Base-by-base conservation (phyloP, 257 asterid species). In the Salvia rosmarinus region DNA sequence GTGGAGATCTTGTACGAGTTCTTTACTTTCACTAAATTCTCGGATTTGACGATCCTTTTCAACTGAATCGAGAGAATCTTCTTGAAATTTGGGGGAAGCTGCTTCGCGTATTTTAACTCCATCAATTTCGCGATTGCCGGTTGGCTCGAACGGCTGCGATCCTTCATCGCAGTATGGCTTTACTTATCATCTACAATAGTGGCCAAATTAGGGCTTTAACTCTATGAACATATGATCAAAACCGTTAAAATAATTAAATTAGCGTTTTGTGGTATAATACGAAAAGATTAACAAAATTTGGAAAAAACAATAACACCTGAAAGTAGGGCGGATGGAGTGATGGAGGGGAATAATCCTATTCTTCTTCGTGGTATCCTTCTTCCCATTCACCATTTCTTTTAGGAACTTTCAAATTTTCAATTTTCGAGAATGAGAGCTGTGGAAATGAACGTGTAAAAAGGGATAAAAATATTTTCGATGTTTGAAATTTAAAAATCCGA, bases 151-250 rank as follows among this genome's bases (percentile, higher is more conserved):
- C 92, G 90, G 0, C 75, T 77, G 9, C 84, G 84, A 69, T 88
- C 89, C 78, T 88, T 88, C 77, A 85, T 74, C 0, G 87, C 30
- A 3, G 82, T 83, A 89, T 80, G 11, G 96, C 92, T 72, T 88
- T 90, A 12, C 67, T 70, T 54, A 85, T 82, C 88, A 86, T 86
- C 92, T 85, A 67, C n/a, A 35, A 5, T 1, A 4, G 6, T 35
- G 6, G 5, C 8, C 40, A 35, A 35, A 35, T 35, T 4, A 35
- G 40, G 40, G 40, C 40, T 4, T 25, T 25, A 6, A 35, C 0
- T 35, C 5, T 6, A 4, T 4, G 40, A 35, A 35, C 1, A 35
- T 4, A 35, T 8, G 40, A 4, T 35, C 8, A 5, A 35, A 35
- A 35, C 5, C 8, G 40, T 35, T 35, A 35, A 3, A 35, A 35